Conservation (phyloP, 495 filamentous ascomycete species). For the Schizothecium vesticola region DNA sequence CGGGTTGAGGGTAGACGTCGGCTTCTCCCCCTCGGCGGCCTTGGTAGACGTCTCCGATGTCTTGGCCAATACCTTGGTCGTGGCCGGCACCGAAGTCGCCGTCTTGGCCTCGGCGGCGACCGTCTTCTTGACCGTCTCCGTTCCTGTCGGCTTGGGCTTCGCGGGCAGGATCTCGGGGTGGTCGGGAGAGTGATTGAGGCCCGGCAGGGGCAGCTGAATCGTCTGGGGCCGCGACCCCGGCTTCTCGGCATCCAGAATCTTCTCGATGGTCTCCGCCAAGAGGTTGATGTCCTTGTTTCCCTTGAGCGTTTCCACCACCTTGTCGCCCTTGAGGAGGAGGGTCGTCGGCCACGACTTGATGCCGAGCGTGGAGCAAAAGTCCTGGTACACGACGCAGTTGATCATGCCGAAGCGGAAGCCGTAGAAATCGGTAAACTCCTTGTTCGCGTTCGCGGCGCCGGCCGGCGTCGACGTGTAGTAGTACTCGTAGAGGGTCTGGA, state of each 20-base stretch:
- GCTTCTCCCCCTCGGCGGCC: slow-evolving; percentile 12
- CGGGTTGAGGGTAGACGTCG: not conserved
- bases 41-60: not conserved
- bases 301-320: slow-evolving; percentile 52
- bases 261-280: slow-evolving; percentile 67
- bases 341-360: slow-evolving; percentile 69
- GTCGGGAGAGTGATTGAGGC: slow-evolving; percentile 21
- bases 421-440: slow-evolving; percentile 63
- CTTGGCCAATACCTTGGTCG: not conserved
- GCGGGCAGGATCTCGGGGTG: not conserved
- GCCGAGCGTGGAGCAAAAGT: slow-evolving; percentile 61
- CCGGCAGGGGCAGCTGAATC: slow-evolving; percentile 36
- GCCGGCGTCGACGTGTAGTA: slow-evolving; percentile 86
- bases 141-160: slow-evolving; percentile 21
- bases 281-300: slow-evolving; percentile 57
- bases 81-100: not conserved
- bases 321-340: slow-evolving; percentile 76
- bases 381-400: slow-evolving; percentile 76
- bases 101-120: slow-evolving; percentile 3
- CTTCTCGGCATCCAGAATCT: slow-evolving; percentile 66
- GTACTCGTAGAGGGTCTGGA: slow-evolving; percentile 91
- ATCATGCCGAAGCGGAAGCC: slow-evolving; percentile 82
- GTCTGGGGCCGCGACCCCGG: slow-evolving; percentile 69
- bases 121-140: slow-evolving; percentile 35
- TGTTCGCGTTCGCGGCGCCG: slow-evolving; percentile 25